Evolutionary conservation across 441 rosid species (phyloP), one percentile per base, ranked within the genome.

Genomic region (Jatropha podagrica): DNA sequence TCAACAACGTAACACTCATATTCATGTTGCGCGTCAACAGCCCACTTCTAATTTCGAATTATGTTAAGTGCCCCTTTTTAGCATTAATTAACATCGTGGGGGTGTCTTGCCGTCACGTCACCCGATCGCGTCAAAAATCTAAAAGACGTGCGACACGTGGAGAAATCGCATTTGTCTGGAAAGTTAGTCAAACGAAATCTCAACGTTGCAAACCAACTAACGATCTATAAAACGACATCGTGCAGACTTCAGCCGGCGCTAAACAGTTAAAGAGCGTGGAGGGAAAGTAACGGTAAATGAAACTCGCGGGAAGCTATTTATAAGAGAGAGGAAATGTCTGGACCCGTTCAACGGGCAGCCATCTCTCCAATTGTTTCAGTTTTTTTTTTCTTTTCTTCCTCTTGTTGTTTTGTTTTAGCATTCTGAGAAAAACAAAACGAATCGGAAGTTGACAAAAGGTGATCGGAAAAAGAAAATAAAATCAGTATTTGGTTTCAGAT

Each of bases 281-380:
- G 59, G 6, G 9, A 23, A 49, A 69, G 69, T 61, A 69, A 62
- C 68, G 65, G 32, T 55, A 32, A 65, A 48, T 41, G 61, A 68
- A 71, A 49, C 72, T 69, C 82, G 85, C 86, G 89, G 88, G 86
- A 81, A 80, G 60, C 26, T 65, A 20, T 75, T 44, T n/a, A n/a
- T 71, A 69, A 17, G n/a, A 11, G 61, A 60, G 61, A 38, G 71
- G 77, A 72, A 69, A 68, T 82, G 86, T 61, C 26, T n/a, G 68
- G 73, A 76, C 77, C 14, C 38, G 66, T 81, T 86, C 82, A 77
- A 75, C 81, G 78, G 72, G 63, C 78, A 69, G 40, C 67, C 49
- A 68, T 56, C 27, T 32, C 66, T 64, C 46, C 44, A 32, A 32
- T 32, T 32, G 32, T 32, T 32, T 32, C 32, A 41, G 5, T 49